Evolutionary conservation across 73 alveolate species (phyloP).

Genomic region (Stentor coeruleus): DNA sequence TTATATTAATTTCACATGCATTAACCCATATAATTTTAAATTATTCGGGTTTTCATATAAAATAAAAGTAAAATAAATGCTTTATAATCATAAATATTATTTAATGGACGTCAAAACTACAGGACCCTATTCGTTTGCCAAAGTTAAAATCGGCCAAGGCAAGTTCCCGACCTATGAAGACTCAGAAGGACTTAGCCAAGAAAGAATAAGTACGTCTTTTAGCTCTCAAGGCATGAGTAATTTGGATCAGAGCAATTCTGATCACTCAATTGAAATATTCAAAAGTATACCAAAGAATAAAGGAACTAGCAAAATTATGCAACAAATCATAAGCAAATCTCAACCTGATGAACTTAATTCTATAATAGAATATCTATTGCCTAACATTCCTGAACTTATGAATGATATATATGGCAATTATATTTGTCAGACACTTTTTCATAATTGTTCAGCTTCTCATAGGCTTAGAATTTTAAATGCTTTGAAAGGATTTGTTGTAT

Average conservation of each 20-base stretch:
- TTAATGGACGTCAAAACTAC: no score
- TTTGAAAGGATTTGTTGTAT: not conserved
- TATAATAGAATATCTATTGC: not conserved
- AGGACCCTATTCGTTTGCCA: no score
- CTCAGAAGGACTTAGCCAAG: not conserved
- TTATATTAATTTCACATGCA: no score
- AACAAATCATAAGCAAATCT: not conserved
- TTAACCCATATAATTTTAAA: no score
- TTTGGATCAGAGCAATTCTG: not conserved
- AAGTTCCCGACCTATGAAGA: no score
- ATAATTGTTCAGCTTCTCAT: conserved; percentile 14
- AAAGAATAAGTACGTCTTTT: not conserved
- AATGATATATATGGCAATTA: not conserved
- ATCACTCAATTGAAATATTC: not conserved
- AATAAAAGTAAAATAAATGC: no score
- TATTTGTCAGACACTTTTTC: conserved; percentile 2
- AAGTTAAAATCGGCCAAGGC: no score
- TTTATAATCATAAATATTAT: no score
- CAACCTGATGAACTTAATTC: not conserved
- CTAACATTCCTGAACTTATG: not conserved
- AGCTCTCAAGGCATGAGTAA: not conserved
- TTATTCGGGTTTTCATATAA: no score
- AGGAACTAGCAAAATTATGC: not conserved
- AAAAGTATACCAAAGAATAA: not conserved
- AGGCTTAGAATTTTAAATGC: not conserved